Evolutionary conservation across 257 asterid species (phyloP).

Genomic region (Verbascum thapsus): DNA sequence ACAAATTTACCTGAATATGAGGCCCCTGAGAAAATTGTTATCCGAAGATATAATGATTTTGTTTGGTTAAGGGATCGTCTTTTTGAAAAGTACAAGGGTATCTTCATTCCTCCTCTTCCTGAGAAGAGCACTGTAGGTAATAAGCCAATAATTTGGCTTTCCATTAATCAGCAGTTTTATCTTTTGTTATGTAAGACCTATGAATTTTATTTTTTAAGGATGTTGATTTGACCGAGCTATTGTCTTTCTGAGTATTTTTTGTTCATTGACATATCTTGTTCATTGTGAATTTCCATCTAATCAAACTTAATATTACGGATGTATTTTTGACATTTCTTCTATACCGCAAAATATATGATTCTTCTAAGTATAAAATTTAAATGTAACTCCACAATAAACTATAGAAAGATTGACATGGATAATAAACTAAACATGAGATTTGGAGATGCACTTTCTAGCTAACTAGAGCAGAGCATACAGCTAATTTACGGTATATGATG

Average conservation of each 20-base stretch:
- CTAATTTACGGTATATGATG: constrained; percentile 20
- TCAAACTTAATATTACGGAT: constrained; percentile 19
- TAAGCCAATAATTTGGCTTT: background rate
- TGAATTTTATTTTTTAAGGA: background rate
- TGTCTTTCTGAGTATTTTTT: constrained; percentile 12
- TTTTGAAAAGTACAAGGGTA: constrained; percentile 89
- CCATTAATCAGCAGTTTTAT: background rate
- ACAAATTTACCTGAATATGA: constrained; percentile 86
- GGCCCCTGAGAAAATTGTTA: constrained; percentile 90
- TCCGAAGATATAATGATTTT: constrained; percentile 92
- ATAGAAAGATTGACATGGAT: constrained; percentile 1
- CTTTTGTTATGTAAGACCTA: background rate
- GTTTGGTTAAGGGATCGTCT: constrained; percentile 93
- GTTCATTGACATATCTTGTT: constrained; percentile 4
- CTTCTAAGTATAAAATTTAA: background rate
- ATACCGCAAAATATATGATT: constrained; percentile 13
- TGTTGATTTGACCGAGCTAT: background rate
- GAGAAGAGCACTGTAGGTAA: constrained; percentile 99
- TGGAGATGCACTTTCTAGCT: constrained; percentile 18
- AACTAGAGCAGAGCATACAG: constrained; percentile 12
- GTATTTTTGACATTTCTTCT: constrained; percentile 5
- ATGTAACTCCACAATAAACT: background rate
- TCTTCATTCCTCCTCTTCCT: constrained; percentile 97
- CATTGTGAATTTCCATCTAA: background rate
- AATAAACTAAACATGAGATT: constrained; percentile 19